Conservation (phyloP, 2,329 filamentous ascomycete species). For the Cladosporium cucumerinum region DNA sequence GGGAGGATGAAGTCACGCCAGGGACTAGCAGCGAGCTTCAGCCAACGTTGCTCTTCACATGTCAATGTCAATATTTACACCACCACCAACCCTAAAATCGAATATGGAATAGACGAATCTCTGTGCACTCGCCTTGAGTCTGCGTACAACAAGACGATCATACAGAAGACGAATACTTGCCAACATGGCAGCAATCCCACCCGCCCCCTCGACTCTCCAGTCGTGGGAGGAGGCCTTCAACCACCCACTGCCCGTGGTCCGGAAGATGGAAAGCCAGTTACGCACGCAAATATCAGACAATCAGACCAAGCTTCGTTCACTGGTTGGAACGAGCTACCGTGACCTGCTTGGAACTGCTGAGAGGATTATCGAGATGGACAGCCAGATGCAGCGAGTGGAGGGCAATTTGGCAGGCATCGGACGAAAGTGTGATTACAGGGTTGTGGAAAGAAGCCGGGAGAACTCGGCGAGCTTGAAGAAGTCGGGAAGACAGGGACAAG, state of each 20-base stretch:
- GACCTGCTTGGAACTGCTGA: constrained; percentile 89
- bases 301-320: constrained; percentile 62
- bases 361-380: constrained; percentile 86
- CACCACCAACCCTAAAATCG: not conserved
- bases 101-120: not conserved
- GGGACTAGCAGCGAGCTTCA: constrained; percentile 1
- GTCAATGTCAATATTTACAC: not conserved
- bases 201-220: constrained; percentile 48
- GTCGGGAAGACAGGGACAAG: constrained; percentile 15
- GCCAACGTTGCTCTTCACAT: constrained; percentile 13
- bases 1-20: not conserved
- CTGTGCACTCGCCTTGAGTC: not conserved
- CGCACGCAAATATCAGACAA: constrained; percentile 61
- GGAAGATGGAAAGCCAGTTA: constrained; percentile 62
- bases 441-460: constrained; percentile 54
- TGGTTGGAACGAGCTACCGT: constrained; percentile 72
- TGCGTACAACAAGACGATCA: not conserved
- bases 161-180: not conserved
- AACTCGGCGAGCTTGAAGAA: constrained; percentile 2
- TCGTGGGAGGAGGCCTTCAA: constrained; percentile 68
- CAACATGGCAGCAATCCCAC: constrained; percentile 13
- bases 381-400: constrained; percentile 72
- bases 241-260: constrained; percentile 60
- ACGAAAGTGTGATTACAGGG: constrained; percentile 68
- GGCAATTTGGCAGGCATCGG: constrained; percentile 68